Base-by-base conservation (phyloP, 2,329 filamentous ascomycete species). In the Scytalidium sp. region DNA sequence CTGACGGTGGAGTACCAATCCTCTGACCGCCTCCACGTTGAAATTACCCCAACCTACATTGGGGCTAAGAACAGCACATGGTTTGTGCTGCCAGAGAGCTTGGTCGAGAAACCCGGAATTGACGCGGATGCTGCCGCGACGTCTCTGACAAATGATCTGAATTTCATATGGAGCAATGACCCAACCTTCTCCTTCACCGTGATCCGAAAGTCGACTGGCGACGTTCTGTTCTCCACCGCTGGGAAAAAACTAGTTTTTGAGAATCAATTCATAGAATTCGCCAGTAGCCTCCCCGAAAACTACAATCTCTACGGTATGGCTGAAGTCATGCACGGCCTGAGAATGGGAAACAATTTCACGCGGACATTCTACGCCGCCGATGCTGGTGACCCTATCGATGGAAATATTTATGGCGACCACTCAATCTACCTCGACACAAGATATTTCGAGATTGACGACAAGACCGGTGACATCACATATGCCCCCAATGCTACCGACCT, bases 391-490 rank as follows among this genome's bases (percentile, higher is more conserved):
- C 76, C 78, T 5, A 79, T 84, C 36, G 83, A 83, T 47, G 64
- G 67, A 17, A 70, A 75, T 39, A 65, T 72, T 5, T 94, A 94
- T 59, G 88, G 89, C 6, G 78, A 75, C 39, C 89, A 94, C 58
- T 85, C 89, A 0, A 83, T 92, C 61, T 94, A 93, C 62, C 72
- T 92, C 3, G 89, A 93, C 55, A 92, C 87, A 1, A 78, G 87
- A 50, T 93, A 91, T 67, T 90, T 84, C 58, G 75, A 84, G 54
- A 70, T 77, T 10, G 71, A 78, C 44, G 52, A 66, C 1, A 64
- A 69, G 1, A 71, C 72, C 3, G 76, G 76, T 3, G 67, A 71
- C 25, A 69, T 79, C 43, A 74, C 70, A 2, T 79, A 85, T 20
- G 71, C 80, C 13, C 76, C 76, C 43, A 73, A 83, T 52, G 72